Evolutionary conservation across 2,329 filamentous ascomycete species (phyloP).

Genomic region (Byssochlamys sp.): DNA sequence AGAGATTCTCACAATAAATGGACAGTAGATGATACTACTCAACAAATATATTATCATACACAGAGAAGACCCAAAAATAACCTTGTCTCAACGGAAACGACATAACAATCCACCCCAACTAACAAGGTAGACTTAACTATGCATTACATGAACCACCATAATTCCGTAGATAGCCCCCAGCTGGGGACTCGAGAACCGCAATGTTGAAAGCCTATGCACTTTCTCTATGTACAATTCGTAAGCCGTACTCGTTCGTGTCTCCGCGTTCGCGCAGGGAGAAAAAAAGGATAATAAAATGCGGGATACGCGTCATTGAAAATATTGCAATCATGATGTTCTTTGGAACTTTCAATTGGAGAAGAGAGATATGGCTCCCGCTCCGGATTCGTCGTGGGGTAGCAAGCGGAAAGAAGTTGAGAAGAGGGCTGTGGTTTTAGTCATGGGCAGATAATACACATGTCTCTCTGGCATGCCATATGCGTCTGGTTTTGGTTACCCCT

Average conservation of each 20-base stretch:
- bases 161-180: background rate
- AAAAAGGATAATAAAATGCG: background rate
- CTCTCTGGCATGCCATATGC: slow-evolving; percentile 38
- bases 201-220: background rate
- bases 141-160: background rate
- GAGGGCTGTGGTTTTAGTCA: slow-evolving; percentile 10
- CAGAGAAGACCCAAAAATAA: background rate
- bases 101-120: background rate
- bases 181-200: background rate
- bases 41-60: background rate
- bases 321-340: background rate
- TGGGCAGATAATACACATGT: slow-evolving; percentile 35
- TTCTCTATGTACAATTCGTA: slow-evolving; percentile 1
- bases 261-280: background rate
- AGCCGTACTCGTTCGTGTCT: background rate
- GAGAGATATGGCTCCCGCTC: background rate
- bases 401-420: background rate
- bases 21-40: background rate
- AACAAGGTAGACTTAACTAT: background rate
- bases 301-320: background rate
- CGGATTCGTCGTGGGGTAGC: background rate
- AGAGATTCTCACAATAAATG: background rate
- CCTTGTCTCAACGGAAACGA: background rate
- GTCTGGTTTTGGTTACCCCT: slow-evolving; percentile 30
- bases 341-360: background rate